These are phyloP conservation scores for Penicillium sclerotigenum DNA, from an alignment of 2,329 filamentous ascomycete genomes.

Conservation along the genomic window DNA sequence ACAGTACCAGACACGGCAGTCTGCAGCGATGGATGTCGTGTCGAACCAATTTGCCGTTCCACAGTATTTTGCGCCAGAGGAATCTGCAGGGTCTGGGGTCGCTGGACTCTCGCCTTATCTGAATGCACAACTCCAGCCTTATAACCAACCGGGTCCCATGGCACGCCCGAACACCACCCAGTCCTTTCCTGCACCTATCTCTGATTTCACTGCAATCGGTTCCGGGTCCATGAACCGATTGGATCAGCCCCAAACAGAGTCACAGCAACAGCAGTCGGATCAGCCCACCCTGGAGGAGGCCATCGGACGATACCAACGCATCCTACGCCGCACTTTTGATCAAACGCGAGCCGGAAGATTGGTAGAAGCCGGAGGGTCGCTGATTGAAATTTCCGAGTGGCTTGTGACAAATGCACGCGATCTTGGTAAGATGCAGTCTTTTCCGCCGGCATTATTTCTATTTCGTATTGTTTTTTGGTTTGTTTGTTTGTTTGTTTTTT, in stretches of 20 bases:
- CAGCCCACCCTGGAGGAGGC: conserved; percentile 58
- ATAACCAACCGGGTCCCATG: conserved; percentile 61
- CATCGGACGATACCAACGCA: conserved; percentile 60
- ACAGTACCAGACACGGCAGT: conserved; percentile 72
- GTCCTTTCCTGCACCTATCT: conserved; percentile 53
- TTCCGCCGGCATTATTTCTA: conserved; percentile 22
- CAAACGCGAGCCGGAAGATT: conserved; percentile 63
- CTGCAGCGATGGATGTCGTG: conserved; percentile 74
- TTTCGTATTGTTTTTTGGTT: conserved; percentile 20
- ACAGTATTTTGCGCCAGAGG: conserved; percentile 69
- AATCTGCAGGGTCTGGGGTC: conserved; percentile 61
- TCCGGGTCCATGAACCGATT: conserved; percentile 36
- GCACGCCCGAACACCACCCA: conserved; percentile 50
- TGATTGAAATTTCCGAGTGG: conserved; percentile 65
- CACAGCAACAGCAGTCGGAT: conserved; percentile 23
- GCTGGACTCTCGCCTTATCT: conserved; percentile 59
- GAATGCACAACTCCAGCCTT: conserved; percentile 60
- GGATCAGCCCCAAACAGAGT: conserved; percentile 23
- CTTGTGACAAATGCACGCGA: conserved; percentile 62
- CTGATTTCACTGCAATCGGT: conserved; percentile 43
- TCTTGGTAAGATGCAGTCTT: conserved; percentile 56
- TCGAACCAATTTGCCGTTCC: conserved; percentile 64
- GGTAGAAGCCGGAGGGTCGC: conserved; percentile 55
- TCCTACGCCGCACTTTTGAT: conserved; percentile 64
- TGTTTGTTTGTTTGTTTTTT: conserved; percentile 1